These are phyloP conservation scores for Phialophora verrucosa DNA, from an alignment of 2,329 filamentous ascomycete genomes.

Conservation along the genomic window DNA sequence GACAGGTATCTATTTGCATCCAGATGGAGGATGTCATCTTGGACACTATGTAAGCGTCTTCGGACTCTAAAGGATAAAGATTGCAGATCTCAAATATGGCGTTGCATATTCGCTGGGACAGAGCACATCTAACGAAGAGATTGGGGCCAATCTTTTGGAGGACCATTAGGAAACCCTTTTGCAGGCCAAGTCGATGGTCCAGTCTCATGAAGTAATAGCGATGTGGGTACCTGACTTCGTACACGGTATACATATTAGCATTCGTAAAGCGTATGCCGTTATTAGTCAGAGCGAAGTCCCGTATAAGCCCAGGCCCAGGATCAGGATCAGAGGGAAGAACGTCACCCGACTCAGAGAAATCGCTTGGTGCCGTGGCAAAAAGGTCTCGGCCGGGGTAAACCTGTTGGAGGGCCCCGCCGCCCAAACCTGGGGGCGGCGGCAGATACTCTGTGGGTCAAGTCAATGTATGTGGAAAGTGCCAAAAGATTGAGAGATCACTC, in stretches of 20 bases:
- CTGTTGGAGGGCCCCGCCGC: no score
- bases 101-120: neutral
- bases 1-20: neutral
- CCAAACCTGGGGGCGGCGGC: neutral
- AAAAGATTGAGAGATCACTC: slow-evolving; percentile 10
- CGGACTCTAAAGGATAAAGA: no score
- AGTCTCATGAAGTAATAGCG: neutral
- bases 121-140: neutral
- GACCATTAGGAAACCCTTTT: neutral
- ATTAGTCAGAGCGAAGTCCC: slow-evolving; percentile 4
- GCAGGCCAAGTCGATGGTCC: neutral
- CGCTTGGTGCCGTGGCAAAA: neutral
- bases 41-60: slow-evolving; percentile 3
- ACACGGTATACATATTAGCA: neutral
- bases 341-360: neutral
- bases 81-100: neutral
- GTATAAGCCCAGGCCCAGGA: no score
- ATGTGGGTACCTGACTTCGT: neutral
- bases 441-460: neutral
- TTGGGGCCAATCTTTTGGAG: neutral
- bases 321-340: neutral
- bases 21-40: neutral
- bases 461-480: neutral
- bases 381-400: neutral
- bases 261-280: neutral